Evolutionary conservation across 441 rosid genomes (phyloP).

Genomic region (Flueggea neowawraea): DNA sequence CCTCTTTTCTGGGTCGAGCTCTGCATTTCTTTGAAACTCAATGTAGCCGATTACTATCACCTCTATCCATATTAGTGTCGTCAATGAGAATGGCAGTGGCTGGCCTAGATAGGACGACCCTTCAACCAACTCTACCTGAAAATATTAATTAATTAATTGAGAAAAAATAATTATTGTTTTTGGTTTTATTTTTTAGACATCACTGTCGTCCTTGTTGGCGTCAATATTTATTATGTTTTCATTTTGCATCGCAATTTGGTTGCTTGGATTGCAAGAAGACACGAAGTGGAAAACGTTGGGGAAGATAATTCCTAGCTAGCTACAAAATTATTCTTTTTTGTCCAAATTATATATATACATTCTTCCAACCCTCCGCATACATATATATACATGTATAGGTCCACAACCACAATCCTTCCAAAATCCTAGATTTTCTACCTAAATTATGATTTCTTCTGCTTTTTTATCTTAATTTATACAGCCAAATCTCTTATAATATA

Average conservation of each 20-base stretch:
- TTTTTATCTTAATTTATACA: no score
- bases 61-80: constrained; percentile 80
- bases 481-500: no score
- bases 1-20: constrained; percentile 72
- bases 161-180: no score
- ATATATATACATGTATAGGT: no score
- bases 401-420: no score
- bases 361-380: no score
- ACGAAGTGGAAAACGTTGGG: constrained; percentile 11
- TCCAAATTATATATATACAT: no score
- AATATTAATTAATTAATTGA: no score
- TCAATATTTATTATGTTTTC: neutral
- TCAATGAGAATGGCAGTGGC: constrained; percentile 72
- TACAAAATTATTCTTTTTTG: neutral
- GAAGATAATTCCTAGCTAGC: neutral
- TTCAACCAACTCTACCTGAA: constrained; percentile 75
- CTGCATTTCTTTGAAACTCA: constrained; percentile 78
- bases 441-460: no score
- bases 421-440: no score
- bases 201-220: constrained; percentile 6
- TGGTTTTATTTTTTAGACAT: neutral
- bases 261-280: constrained; percentile 27
- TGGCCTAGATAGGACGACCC: constrained; percentile 86
- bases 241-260: constrained; percentile 1
- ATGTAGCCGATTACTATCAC: constrained; percentile 74